Conservation (phyloP, 139 green algal species). For the Auxenochlorella protothecoides region DNA sequence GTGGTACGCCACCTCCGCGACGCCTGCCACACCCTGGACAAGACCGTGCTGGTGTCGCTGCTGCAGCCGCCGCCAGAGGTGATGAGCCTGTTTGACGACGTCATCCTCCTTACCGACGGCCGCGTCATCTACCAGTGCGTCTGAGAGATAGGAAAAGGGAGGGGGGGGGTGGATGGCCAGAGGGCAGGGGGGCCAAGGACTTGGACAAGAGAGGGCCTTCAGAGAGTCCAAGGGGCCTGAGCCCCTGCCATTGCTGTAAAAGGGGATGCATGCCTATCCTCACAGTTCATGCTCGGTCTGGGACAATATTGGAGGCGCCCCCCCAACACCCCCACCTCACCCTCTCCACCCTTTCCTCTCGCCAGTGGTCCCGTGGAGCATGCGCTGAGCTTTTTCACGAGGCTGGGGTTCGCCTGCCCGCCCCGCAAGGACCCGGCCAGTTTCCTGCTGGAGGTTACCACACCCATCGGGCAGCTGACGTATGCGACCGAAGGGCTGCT, state of each 20-base stretch:
- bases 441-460: constrained; percentile 56
- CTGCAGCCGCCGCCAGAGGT: constrained; percentile 78
- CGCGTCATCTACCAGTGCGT: constrained; percentile 43
- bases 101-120: constrained; percentile 56
- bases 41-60: constrained; percentile 41
- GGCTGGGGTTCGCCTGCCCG: constrained; percentile 53
- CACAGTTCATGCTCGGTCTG: no score
- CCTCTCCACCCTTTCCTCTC: no score
- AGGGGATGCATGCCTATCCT: no score
- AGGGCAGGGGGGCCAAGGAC: no score
- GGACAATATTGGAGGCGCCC: no score
- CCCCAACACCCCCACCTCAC: no score
- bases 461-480: constrained; percentile 16
- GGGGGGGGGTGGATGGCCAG: no score
- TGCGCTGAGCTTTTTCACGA: constrained; percentile 44
- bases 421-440: constrained; percentile 52
- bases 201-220: no score
- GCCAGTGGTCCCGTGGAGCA: constrained; percentile 35
- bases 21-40: constrained; percentile 20
- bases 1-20: constrained; percentile 35
- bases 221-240: no score
- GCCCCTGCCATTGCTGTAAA: no score
- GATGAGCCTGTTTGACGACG: constrained; percentile 55
- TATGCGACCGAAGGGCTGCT: constrained; percentile 22
- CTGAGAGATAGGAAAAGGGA: no score